phyloP scores from a whole-genome alignment of 768 basidiomycete species.

The Rhodotorula kratochvilovae region DNA sequence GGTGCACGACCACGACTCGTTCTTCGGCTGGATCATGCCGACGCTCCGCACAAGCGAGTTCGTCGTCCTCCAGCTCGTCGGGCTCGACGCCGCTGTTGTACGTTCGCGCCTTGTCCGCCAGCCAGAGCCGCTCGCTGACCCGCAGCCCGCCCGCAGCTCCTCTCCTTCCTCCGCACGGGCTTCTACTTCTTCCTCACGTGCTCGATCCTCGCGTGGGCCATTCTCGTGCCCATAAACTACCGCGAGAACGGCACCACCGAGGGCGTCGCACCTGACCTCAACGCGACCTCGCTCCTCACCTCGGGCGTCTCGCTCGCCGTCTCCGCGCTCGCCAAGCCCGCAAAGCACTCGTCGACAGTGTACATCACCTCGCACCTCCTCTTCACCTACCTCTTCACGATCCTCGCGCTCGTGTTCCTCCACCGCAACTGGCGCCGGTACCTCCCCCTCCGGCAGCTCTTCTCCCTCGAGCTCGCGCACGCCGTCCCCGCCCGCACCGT shows the following conservation, averaged over 20 bases:
- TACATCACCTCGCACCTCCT: conserved; percentile 71
- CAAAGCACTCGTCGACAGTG: conserved; percentile 54
- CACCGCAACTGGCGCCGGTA: conserved; percentile 84
- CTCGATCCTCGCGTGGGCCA: conserved; percentile 69
- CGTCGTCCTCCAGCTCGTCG: conserved; percentile 90
- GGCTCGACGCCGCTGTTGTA: conserved; percentile 92
- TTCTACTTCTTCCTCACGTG: conserved; percentile 86
- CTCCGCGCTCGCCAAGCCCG: conserved; percentile 48
- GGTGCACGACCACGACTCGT: conserved; percentile 75
- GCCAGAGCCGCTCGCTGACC: background rate
- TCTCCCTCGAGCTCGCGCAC: conserved; percentile 88
- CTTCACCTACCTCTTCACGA: conserved; percentile 90
- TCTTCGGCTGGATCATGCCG: conserved; percentile 95
- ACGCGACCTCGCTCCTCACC: background rate
- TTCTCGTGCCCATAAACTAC: conserved; percentile 94
- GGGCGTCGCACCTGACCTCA: conserved; percentile 44
- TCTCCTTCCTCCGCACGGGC: conserved; percentile 92
- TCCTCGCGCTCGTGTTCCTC: conserved; percentile 77
- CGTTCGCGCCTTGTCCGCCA: conserved; percentile 45
- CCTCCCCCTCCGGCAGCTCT: conserved; percentile 83
- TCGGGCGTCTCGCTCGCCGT: conserved; percentile 16
- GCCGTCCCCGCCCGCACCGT: conserved; percentile 91
- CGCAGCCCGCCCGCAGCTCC: conserved; percentile 56
- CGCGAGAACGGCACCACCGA: conserved; percentile 63
- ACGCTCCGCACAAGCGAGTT: conserved; percentile 86